Base-by-base conservation (phyloP, 768 basidiomycete species). In the Tulasnella calospora region DNA sequence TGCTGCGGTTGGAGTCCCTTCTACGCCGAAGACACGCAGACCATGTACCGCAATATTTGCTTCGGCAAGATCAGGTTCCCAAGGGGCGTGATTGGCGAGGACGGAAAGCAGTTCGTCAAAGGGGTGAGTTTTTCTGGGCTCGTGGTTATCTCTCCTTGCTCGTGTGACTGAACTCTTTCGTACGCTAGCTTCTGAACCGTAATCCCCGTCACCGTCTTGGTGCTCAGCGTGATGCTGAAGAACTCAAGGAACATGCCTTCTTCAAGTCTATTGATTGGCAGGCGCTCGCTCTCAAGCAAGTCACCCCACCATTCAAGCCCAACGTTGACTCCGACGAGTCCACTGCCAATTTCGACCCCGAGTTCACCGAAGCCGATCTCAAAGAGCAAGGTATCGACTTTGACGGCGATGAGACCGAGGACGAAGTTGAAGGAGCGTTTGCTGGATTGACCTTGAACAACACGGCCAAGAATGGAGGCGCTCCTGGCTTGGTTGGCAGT, bases 1-100 rank as follows among this genome's bases (percentile, higher is more conserved):
- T 99, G 98, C 82, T 99, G 98, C 81, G 98, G 98, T 8, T 99
- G 98, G 98, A 95, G 94, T 83, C 98, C 98, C 57, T 99, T 99
- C 86, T 99, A 99, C 82, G 96, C 97, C 23, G 98, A 99, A 82
- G 98, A 99, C 83, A 98, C 95, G 5, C 97, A 99, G 84, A 94
- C 97, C 85, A 99, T 99, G 98, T 99, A 99, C 87, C 96, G 96
- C 88, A 95, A 94, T 85, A 95, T 94, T 81, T 98, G 96, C 84
- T 99, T 99, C 84, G 98, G 98, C 79, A 99, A 98, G 88, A 98
- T 99, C 83, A 89, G 96, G 75, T 99, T 99, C 86, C 98, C 98
- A 6, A 93, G 95, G 82, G 96, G 93, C 75, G 96, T 98, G 44
- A 98, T 99, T 81, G 92, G 92, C 79, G 98, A 99, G 82, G 96